Evolutionary conservation across 371 early-diverging fungal genomes (phyloP), one percentile per base, ranked within the genome.

Genomic region (Coemansia linderi): DNA sequence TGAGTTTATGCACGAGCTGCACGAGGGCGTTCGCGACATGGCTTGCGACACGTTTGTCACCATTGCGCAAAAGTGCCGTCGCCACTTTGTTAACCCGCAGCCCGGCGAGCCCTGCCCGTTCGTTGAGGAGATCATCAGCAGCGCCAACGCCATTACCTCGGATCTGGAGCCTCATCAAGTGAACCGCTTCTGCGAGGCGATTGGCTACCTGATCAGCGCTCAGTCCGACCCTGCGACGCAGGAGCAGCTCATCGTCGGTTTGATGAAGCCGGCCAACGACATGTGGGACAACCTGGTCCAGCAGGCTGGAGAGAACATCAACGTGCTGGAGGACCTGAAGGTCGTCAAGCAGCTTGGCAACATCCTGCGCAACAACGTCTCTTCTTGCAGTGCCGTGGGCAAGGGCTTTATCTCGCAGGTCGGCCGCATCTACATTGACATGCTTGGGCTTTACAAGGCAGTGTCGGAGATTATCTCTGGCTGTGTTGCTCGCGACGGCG

Each of bases 21-120:
- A 99, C 73, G 99, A 98, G 84, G 99, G 99, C 85, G 98, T 99
- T 22, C 97, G 98, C 81, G 99, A 99, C 82, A 99, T 99, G 99
- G 99, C 99, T 27, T 99, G 99, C 83, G 99, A 99, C 82, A 99
- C 99, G 3, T 99, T 99, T 82, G 95, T 97, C 71, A 98, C 95
- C 80, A 99, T 99, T 76, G 87, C 97, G 17, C 94, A 96, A 76
- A 97, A 97, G 79, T 97, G 98, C 84, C 91, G 91, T 50, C 89
- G 93, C 27, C 96, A 99, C 75, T 98, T 99, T 86, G 91, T 97
- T 31, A 66, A 84, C 3, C 93, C 93, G 81, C 95, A 96, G 80
- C 82, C 87, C 10, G 92, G 92, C 31, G 98, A 97, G 80, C 68
- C 83, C 10, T 81, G 81, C 68, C 95, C 97, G 19, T 98, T 94